phyloP scores from a whole-genome alignment of 768 basidiomycete species.

The Glaciozyma antarctica region DNA sequence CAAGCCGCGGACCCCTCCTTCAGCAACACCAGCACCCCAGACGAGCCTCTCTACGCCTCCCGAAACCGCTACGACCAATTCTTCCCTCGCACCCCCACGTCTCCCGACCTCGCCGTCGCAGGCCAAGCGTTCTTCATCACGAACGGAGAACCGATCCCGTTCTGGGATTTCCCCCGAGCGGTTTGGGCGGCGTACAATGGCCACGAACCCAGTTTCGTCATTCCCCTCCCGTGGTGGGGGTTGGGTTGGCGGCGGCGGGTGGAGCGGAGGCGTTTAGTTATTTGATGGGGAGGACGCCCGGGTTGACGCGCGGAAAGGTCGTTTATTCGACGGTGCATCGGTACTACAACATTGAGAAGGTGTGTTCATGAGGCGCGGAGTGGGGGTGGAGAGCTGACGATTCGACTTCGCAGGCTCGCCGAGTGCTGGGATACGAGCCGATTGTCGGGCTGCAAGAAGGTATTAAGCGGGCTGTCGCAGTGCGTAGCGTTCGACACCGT shows the following conservation, averaged over 20 bases:
- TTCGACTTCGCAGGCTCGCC: conserved; percentile 45
- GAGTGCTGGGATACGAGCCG: conserved; percentile 89
- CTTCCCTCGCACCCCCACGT: conserved; percentile 5
- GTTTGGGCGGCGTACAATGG: conserved; percentile 61
- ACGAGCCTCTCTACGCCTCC: conserved; percentile 21
- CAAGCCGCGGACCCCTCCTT: conserved; percentile 23
- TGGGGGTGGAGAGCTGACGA: neutral
- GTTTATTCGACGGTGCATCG: conserved; percentile 65
- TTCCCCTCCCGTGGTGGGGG: conserved; percentile 18
- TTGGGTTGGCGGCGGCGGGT: conserved; percentile 53
- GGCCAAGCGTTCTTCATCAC: conserved; percentile 95
- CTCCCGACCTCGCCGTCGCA: conserved; percentile 52
- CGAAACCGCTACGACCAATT: conserved; percentile 36
- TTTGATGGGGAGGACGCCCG: conserved; percentile 65
- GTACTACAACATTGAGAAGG: conserved; percentile 92
- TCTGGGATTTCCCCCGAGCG: conserved; percentile 82
- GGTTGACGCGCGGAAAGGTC: conserved; percentile 78
- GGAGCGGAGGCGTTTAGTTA: conserved; percentile 64
- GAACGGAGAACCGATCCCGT: conserved; percentile 89
- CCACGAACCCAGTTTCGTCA: conserved; percentile 35
- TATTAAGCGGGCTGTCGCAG: conserved; percentile 57
- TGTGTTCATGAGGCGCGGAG: neutral
- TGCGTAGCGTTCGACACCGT: neutral
- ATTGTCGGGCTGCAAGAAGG: conserved; percentile 81
- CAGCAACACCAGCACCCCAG: conserved; percentile 12